Evolutionary conservation across 805 yeast genomes (phyloP), one percentile per base, ranked within the genome.

Genomic region (Candida arabinofermentans): DNA sequence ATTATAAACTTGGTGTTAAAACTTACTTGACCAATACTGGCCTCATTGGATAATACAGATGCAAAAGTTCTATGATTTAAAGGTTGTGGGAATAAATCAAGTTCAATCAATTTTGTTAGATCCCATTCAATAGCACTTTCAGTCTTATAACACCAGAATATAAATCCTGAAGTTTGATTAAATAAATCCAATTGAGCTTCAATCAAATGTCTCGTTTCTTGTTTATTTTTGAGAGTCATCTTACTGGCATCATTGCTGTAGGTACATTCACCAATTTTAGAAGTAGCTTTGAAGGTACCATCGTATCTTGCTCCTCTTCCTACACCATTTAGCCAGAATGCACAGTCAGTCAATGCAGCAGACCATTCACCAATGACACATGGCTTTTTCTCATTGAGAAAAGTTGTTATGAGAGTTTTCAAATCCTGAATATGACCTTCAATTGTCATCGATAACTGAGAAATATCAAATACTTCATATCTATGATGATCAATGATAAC

Each of bases 401-500:
- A 58, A 39, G 63, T 61, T 14, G 53, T 37, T 32, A 81, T 84
- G 64, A 71, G 72, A 6, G 47, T 41, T 58, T 84, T 77, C 3
- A 82, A 79, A 31, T 66, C 56, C 24, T 59, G 52, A 36, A 91
- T 55, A 55, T 86, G 95, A 31, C 77, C 75, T 45, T 80, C 85
- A 40, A 86, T 70, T 40, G 65, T 40, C 50, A 77, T 67, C 34
- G 65, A 51, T 42, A 88, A 69, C 65, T 83, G 82, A 24, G 68
- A 76, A n/a, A 71, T 59, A 34, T 78, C 70, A 63, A 90, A 90
- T n/a, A 86, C 93, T 67, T 87, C 95, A 69, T 90, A 90, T 59
- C 84, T 83, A 65, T 90, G 96, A 66, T 87, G 96, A 62, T 90
- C 97, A 26, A 89, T 63, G 16, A 86, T 79, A 39, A 86, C 83